A percentile compares a stretch with the other conserved stretches of the same genome.
Evolutionary conservation across 495 filamentous ascomycete genomes (phyloP).

Genomic region (Cryomyces antarcticus): DNA sequence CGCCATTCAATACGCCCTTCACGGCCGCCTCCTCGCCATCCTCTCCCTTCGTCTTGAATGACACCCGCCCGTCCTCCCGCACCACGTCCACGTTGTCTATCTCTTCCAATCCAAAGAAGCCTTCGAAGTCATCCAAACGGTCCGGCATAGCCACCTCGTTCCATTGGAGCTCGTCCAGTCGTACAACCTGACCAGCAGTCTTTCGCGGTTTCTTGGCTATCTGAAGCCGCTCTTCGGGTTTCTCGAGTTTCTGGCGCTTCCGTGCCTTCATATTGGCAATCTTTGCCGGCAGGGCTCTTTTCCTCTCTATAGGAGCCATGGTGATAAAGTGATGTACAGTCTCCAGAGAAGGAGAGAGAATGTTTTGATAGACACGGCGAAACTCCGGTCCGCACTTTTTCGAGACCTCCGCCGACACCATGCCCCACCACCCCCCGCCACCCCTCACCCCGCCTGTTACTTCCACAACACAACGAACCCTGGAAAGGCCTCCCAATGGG

Average conservation of each 20-base stretch:
- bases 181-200: conserved; percentile 4
- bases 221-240: not conserved
- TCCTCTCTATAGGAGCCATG: conserved; percentile 6
- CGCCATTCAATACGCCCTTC: not conserved
- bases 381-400: too few species aligned
- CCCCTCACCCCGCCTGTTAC: not conserved
- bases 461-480: not conserved
- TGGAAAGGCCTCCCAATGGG: conserved; percentile 39
- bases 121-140: conserved; percentile 75
- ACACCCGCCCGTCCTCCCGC: conserved; percentile 29
- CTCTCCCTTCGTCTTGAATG: conserved; percentile 9
- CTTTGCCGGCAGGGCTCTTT: conserved; percentile 9
- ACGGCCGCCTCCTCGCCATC: not conserved
- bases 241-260: conserved; percentile 14
- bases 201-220: not conserved
- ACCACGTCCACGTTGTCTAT: conserved; percentile 76
- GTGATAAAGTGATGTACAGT: not conserved
- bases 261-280: conserved; percentile 9
- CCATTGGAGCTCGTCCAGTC: conserved; percentile 59
- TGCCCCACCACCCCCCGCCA: too few species aligned
- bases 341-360: too few species aligned
- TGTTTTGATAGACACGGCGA: too few species aligned
- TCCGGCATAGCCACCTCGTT: conserved; percentile 65
- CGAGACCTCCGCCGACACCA: too few species aligned
- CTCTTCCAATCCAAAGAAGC: conserved; percentile 86